Percentiles rank a stretch among this genome's conserved stretches.
Evolutionary conservation across 768 basidiomycete genomes (phyloP).

Genomic region (Cubamyces lactineus): DNA sequence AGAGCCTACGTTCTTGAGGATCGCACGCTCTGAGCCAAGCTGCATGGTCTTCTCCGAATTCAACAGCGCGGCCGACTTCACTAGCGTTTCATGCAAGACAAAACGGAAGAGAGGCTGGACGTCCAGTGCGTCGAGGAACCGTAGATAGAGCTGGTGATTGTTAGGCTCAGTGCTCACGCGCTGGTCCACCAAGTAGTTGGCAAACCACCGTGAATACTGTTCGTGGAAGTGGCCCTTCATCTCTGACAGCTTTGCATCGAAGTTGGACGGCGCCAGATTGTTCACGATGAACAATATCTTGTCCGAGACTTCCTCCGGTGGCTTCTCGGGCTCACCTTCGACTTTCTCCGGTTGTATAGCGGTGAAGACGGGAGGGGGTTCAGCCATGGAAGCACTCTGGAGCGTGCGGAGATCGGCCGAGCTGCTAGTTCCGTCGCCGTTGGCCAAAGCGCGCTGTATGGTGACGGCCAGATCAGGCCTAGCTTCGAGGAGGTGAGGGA

Average conservation of each 20-base stretch:
- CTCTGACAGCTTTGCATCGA: slow-evolving; percentile 83
- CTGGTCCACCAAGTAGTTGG: slow-evolving; percentile 95
- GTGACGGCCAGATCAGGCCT: slow-evolving; percentile 78
- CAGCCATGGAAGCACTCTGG: slow-evolving; percentile 34
- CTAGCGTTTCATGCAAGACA: slow-evolving; percentile 91
- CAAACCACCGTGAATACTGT: slow-evolving; percentile 91
- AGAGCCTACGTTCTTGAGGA: slow-evolving; percentile 91
- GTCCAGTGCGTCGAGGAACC: slow-evolving; percentile 86
- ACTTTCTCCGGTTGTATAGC: slow-evolving; percentile 75
- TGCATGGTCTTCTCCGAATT: slow-evolving; percentile 92
- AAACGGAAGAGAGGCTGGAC: slow-evolving; percentile 67
- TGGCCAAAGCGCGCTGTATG: slow-evolving; percentile 71
- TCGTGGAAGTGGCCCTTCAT: slow-evolving; percentile 87
- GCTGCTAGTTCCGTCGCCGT: slow-evolving; percentile 45
- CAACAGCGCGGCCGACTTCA: slow-evolving; percentile 82
- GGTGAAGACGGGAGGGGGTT: slow-evolving; percentile 62
- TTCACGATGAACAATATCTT: slow-evolving; percentile 97
- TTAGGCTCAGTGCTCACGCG: slow-evolving; percentile 96
- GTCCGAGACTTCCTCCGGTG: slow-evolving; percentile 89
- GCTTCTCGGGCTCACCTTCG: slow-evolving; percentile 63
- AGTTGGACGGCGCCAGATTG: slow-evolving; percentile 94
- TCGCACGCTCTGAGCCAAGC: slow-evolving; percentile 80
- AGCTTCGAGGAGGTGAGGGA: slow-evolving; percentile 83
- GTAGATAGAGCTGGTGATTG: slow-evolving; percentile 93
- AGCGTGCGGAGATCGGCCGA: slow-evolving; percentile 45